These are phyloP conservation scores for Bryum argenteum DNA, from an alignment of 225 moss, liverwort and hornwort species.

Conservation along the genomic window DNA sequence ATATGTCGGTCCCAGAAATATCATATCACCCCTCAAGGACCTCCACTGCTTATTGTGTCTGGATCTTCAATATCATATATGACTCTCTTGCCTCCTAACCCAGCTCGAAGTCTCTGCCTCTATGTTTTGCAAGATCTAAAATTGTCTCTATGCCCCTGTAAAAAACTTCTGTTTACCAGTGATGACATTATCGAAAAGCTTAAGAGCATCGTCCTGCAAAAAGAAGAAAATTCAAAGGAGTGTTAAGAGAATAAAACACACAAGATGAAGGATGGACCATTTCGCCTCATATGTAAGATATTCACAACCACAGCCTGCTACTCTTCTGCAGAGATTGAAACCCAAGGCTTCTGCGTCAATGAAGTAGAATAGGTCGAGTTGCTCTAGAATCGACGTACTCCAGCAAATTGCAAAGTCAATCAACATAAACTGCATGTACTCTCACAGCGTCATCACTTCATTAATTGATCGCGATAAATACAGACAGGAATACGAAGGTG, in stretches of 20 bases:
- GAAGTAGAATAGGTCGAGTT: conserved; percentile 4
- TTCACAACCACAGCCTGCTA: conserved; percentile 19
- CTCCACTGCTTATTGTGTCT: conserved; percentile 19
- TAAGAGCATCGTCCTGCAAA: conserved; percentile 41
- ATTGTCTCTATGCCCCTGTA: conserved; percentile 11
- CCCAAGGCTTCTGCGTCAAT: conserved; percentile 26
- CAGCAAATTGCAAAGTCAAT: conserved; percentile 30
- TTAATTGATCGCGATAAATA: conserved; percentile 11
- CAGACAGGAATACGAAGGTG: conserved; percentile 11
- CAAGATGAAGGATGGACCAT: conserved; percentile 15
- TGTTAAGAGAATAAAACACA: conserved; percentile 11
- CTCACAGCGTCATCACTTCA: conserved; percentile 29
- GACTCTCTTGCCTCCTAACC: conserved; percentile 1
- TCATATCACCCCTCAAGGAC: conserved; percentile 5
- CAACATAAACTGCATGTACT: conserved; percentile 16
- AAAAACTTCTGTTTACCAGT: conserved; percentile 22
- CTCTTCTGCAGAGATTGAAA: conserved; percentile 24
- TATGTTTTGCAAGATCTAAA: conserved; percentile 3
- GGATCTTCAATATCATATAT: conserved; percentile 15
- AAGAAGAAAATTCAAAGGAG: not conserved
- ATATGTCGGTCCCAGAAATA: conserved; percentile 7
- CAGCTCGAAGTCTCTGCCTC: conserved; percentile 27
- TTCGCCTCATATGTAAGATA: conserved; percentile 17
- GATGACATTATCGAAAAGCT: conserved; percentile 22
- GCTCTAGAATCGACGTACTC: conserved; percentile 27